phyloP scores from a whole-genome alignment of 1,139 yeast species.

The Keqinozyma sinolaborantium region DNA sequence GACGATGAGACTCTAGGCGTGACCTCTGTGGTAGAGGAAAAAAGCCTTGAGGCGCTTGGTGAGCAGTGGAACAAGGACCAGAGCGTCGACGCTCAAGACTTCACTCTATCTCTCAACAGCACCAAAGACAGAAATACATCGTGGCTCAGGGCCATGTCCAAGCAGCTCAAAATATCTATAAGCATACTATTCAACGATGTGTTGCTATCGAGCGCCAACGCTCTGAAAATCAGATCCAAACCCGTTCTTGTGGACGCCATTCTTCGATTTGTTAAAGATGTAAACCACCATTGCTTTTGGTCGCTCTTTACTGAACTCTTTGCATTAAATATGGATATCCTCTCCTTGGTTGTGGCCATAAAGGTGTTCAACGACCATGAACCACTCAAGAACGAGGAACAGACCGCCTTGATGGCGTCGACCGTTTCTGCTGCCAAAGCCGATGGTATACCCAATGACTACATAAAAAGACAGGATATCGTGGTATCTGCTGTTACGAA shows the following conservation, averaged over 20 bases:
- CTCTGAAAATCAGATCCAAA: conserved; percentile 20
- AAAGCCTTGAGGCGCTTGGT: conserved; percentile 14
- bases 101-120: conserved; percentile 3
- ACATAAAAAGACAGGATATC: conserved; percentile 4
- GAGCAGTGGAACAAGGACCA: conserved; percentile 15
- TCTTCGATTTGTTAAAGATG: conserved; percentile 17
- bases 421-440: background rate
- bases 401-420: conserved; percentile 18
- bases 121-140: conserved; percentile 35
- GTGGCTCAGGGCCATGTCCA: conserved; percentile 66
- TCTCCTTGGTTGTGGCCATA: conserved; percentile 14
- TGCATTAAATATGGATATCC: conserved; percentile 28
- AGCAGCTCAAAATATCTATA: conserved; percentile 53
- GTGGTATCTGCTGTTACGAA: conserved; percentile 13
- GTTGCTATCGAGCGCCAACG: conserved; percentile 12
- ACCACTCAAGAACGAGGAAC: conserved; percentile 1
- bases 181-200: conserved; percentile 26
- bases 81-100: conserved; percentile 5
- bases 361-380: background rate
- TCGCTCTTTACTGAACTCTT: conserved; percentile 30
- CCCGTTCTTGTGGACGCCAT: conserved; percentile 19
- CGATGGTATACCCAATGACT: background rate
- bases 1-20: conserved; percentile 22
- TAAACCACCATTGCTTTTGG: conserved; percentile 26
- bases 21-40: conserved; percentile 4